Conservation (phyloP, 768 basidiomycete species). For the Multifurca ochricompacta region DNA sequence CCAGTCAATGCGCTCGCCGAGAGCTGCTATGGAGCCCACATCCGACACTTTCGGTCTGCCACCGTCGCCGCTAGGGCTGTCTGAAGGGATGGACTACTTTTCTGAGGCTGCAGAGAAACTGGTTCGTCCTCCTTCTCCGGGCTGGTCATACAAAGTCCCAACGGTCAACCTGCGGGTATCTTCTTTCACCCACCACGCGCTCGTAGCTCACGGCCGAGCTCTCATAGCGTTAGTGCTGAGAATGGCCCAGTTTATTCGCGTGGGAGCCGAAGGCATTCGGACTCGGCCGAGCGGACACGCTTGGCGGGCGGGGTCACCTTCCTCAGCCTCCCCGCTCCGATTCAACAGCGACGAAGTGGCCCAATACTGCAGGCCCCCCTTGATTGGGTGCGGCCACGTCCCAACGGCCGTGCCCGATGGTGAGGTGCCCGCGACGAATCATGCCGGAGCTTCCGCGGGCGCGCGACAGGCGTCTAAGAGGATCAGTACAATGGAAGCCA, state of each 20-base stretch:
- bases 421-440: background rate
- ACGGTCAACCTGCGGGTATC: slow-evolving; percentile 91
- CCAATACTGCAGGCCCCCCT: background rate
- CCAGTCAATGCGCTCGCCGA: slow-evolving; percentile 49
- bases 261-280: slow-evolving; percentile 11
- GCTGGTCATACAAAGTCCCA: slow-evolving; percentile 84
- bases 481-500: slow-evolving; percentile 23
- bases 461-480: slow-evolving; percentile 24
- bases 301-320: slow-evolving; percentile 7
- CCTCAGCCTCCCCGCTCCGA: background rate
- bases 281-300: slow-evolving; percentile 12
- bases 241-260: background rate
- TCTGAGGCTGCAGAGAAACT: slow-evolving; percentile 49
- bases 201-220: slow-evolving; percentile 10
- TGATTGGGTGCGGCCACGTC: background rate
- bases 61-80: slow-evolving; percentile 62
- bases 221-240: slow-evolving; percentile 10
- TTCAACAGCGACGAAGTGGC: slow-evolving; percentile 1
- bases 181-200: slow-evolving; percentile 75
- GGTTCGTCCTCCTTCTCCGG: slow-evolving; percentile 78
- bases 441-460: background rate
- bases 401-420: slow-evolving; percentile 1
- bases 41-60: slow-evolving; percentile 38
- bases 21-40: slow-evolving; percentile 28
- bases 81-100: slow-evolving; percentile 76